phyloP scores from a whole-genome alignment of 345 rosid species.

The Lumnitzera racemosa region DNA sequence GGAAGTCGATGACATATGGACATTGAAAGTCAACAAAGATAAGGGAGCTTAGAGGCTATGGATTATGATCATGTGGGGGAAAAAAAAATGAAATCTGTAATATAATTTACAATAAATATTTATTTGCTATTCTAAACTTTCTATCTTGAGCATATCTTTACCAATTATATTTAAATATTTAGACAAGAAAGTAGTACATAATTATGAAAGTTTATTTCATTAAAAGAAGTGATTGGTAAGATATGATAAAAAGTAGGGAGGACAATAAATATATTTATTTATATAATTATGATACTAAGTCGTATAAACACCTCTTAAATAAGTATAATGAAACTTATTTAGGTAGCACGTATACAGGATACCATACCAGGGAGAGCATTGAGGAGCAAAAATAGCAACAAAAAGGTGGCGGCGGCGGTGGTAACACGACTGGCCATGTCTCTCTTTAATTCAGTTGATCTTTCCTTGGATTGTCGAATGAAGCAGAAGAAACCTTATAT shows the following conservation, averaged over 20 bases:
- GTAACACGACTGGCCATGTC: conserved; percentile 23
- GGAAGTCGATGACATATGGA: neutral
- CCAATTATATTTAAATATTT: too few relatives aligned
- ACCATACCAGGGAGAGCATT: conserved; percentile 39
- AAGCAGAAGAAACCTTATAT: conserved; percentile 9
- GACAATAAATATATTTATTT: neutral
- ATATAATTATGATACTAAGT: too few relatives aligned
- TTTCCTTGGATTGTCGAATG: neutral
- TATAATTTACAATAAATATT: too few relatives aligned
- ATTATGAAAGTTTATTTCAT: too few relatives aligned
- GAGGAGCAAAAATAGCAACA: conserved; percentile 37
- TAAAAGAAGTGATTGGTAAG: neutral
- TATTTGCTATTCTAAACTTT: too few relatives aligned
- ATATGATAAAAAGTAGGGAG: neutral
- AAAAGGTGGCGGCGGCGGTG: conserved; percentile 14
- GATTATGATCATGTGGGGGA: too few relatives aligned
- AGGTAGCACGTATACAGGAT: neutral
- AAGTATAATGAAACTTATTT: neutral
- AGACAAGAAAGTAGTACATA: too few relatives aligned
- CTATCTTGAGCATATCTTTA: too few relatives aligned
- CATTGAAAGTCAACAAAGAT: neutral
- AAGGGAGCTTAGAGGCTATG: neutral
- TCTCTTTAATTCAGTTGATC: neutral
- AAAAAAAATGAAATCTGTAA: too few relatives aligned
- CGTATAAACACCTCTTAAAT: too few relatives aligned